phyloP scores from a whole-genome alignment of 2,329 filamentous ascomycete genomes.

The Meredithiella fracta region DNA sequence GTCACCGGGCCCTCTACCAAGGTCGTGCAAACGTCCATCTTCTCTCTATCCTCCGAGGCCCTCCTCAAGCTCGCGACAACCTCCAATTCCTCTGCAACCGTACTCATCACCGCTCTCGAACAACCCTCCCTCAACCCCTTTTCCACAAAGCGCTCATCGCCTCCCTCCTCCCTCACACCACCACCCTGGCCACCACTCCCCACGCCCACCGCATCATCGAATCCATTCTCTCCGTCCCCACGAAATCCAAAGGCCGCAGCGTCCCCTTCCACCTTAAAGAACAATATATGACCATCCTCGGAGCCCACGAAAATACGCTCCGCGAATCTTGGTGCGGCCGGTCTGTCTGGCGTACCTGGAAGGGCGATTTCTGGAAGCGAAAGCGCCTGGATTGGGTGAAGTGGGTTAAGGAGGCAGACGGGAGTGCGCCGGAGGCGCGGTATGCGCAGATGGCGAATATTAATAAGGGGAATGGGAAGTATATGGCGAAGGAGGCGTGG shows the following conservation, averaged over 20 bases:
- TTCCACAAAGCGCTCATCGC: constrained; percentile 41
- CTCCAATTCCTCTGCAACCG: constrained; percentile 31
- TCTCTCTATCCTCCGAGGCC: constrained; percentile 37
- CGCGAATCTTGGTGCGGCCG: constrained; percentile 38
- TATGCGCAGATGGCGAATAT: constrained; percentile 8
- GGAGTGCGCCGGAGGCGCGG: constrained; percentile 7
- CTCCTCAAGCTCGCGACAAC: constrained; percentile 48
- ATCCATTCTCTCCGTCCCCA: constrained; percentile 33
- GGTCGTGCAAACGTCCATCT: constrained; percentile 57
- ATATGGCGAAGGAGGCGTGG: constrained; percentile 12
- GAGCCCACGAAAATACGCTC: constrained; percentile 31
- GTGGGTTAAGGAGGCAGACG: constrained; percentile 33
- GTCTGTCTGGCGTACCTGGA: constrained; percentile 41
- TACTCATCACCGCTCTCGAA: constrained; percentile 34
- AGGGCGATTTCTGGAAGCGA: constrained; percentile 40
- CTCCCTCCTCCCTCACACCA: constrained; percentile 28
- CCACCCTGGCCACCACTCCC: constrained; percentile 32
- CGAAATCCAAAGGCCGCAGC: constrained; percentile 27
- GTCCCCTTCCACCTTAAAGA: constrained; percentile 44
- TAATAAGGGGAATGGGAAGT: constrained; percentile 8
- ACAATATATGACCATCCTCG: constrained; percentile 33
- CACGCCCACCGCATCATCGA: constrained; percentile 36
- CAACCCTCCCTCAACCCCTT: constrained; percentile 31
- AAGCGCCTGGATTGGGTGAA: constrained; percentile 37
- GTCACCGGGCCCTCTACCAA: constrained; percentile 52